Evolutionary conservation across 176 grass and related monocot species (phyloP), one percentile per base, ranked within the genome.

Genomic region (Avena eriantha): DNA sequence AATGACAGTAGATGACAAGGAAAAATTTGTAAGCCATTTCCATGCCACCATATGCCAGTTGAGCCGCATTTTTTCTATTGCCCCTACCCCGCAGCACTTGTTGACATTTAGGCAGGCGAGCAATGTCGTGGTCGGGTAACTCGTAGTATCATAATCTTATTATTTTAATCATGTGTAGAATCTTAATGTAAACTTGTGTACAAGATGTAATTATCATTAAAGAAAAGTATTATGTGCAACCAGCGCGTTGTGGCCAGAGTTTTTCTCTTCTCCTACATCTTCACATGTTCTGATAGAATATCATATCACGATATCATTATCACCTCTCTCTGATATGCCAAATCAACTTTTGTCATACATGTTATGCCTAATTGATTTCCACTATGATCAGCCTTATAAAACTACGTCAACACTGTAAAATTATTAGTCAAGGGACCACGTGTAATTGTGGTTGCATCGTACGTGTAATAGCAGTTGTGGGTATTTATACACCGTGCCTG

Each of bases 1-100:
- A 57, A 98, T 95, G 93, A 93, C 95, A 47, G 69, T 98, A 80
- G 91, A 95, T 79, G 91, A 91, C 83, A 91, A 90, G 56, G 95
- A 91, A 26, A 98, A 95, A 87, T 61, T 98, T 93, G 95, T 98
- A 87, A 93, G 60, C 53, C 12, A 35, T 4, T 19, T 74, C 48
- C 21, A 7, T 14, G 88, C 56, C 65, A 8, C 61, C 29, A 29
- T 29, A 29, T 29, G 29, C 68, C 19, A 70, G 54, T 55, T 31
- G 65, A 5, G 17, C 13, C 80, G 31, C 76, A 69, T 15, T 48
- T 18, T 87, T 63, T 76, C 33, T n/a, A 50, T 80, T 70, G 16
- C 69, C 35, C 14, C 39, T 3, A 39, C 73, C 23, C 88, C 29
- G 29, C 29, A 29, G 29, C 5, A 29, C 5, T 4, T 70, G 21